A percentile compares a stretch with the other conserved stretches of the same genome.
Conservation (phyloP, 2,329 filamentous ascomycete species). For the Cercospora zeina region DNA sequence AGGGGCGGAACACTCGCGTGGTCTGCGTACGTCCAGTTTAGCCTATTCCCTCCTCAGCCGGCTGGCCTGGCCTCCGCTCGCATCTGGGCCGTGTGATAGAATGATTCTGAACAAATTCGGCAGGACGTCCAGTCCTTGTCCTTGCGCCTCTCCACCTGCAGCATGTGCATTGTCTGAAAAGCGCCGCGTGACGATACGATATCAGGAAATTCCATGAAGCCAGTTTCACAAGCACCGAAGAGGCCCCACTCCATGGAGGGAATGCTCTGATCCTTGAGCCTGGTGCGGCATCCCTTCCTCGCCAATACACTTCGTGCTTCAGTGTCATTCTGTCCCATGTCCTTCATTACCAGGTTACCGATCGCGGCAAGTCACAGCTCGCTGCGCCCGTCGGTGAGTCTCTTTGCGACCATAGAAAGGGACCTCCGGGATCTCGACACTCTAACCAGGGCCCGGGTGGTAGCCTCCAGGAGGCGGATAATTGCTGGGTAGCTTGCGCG, state of each 20-base stretch:
- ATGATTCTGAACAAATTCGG: background rate
- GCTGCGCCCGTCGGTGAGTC: background rate
- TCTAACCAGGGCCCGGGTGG: background rate
- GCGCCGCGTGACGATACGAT: background rate
- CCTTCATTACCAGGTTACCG: background rate
- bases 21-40: background rate
- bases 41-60: background rate
- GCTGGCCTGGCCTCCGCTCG: background rate
- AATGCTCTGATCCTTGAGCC: background rate
- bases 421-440: background rate
- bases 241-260: background rate
- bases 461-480: constrained; percentile 4
- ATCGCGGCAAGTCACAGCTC: background rate
- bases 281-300: background rate
- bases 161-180: background rate
- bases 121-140: background rate
- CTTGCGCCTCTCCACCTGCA: background rate
- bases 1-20: background rate
- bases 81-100: background rate
- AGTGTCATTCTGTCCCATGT: background rate
- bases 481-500: constrained; percentile 9
- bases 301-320: background rate
- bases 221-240: background rate
- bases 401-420: background rate
- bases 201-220: background rate